A percentile compares a stretch with the other conserved stretches of the same genome.
These are phyloP conservation scores for Lodderomyces pseudojiufengensis DNA, from an alignment of 1,139 yeast species.

Conservation along the genomic window DNA sequence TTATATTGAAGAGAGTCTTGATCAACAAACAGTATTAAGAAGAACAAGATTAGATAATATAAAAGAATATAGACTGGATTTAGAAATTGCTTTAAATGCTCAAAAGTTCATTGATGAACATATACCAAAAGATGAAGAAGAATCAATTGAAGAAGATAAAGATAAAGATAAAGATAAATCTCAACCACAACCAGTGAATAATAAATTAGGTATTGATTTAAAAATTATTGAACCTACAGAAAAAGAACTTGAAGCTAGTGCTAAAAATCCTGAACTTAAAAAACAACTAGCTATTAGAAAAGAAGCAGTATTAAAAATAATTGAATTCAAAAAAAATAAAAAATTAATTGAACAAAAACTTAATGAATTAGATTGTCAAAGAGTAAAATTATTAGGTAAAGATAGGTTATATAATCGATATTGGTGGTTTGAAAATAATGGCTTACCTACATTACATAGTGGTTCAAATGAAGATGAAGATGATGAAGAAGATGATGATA, in stretches of 20 bases:
- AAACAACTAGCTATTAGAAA: constrained; percentile 42
- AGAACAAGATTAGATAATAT: constrained; percentile 66
- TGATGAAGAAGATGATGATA: constrained; percentile 29
- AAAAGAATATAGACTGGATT: constrained; percentile 51
- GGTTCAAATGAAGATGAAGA: constrained; percentile 36
- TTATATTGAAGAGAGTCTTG: constrained; percentile 67
- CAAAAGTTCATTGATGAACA: constrained; percentile 36
- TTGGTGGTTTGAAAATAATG: constrained; percentile 94
- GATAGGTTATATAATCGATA: constrained; percentile 83
- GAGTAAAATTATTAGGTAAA: constrained; percentile 73
- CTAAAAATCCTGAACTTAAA: constrained; percentile 43
- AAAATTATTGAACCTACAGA: constrained; percentile 42
- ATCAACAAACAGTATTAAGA: constrained; percentile 58
- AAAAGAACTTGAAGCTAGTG: constrained; percentile 48
- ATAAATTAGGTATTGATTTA: constrained; percentile 20
- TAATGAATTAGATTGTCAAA: constrained; percentile 69
- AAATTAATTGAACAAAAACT: constrained; percentile 53
- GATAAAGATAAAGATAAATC: neutral
- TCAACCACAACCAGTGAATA: constrained; percentile 20
- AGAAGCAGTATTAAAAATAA: constrained; percentile 37
- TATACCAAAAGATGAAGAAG: constrained; percentile 2
- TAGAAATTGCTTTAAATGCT: constrained; percentile 49
- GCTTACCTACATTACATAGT: constrained; percentile 60
- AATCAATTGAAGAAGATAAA: neutral
- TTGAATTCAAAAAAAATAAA: constrained; percentile 44